A percentile compares a stretch with the other conserved stretches of the same genome.
Evolutionary conservation across 164 flowering plant species (phyloP).

Genomic region (Annona squamosa): DNA sequence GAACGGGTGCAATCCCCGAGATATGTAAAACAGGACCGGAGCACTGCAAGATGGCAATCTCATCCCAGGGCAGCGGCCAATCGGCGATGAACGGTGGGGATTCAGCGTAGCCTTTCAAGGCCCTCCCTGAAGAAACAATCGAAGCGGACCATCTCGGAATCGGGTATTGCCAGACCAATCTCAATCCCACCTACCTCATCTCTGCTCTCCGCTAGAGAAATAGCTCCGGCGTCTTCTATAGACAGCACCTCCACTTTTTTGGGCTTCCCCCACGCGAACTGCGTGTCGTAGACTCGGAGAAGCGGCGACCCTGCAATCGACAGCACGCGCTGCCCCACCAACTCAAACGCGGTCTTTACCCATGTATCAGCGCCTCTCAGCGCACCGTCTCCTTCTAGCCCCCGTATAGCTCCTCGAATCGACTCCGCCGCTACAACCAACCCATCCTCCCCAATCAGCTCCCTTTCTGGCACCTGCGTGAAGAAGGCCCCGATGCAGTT

Average conservation of each 20-base stretch:
- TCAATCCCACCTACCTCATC: slow-evolving; percentile 40
- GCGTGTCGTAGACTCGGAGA: slow-evolving; percentile 30
- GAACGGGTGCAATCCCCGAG: no score
- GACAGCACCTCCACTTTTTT: slow-evolving; percentile 32
- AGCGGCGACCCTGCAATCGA: slow-evolving; percentile 36
- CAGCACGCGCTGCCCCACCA: background rate
- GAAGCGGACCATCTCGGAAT: slow-evolving; percentile 27
- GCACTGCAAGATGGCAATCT: no score
- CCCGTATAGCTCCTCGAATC: slow-evolving; percentile 16
- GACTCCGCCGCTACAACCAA: slow-evolving; percentile 19
- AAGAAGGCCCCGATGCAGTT: slow-evolving; percentile 28
- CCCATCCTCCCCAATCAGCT: slow-evolving; percentile 26
- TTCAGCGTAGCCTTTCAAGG: background rate
- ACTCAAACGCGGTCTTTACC: slow-evolving; percentile 1
- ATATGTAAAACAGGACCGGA: no score
- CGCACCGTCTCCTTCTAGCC: slow-evolving; percentile 8
- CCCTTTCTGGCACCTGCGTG: background rate
- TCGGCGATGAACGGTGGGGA: background rate
- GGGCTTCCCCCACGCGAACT: slow-evolving; percentile 62
- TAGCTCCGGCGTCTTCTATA: slow-evolving; percentile 21
- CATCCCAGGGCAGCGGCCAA: no score
- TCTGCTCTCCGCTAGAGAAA: slow-evolving; percentile 30
- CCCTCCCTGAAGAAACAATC: background rate
- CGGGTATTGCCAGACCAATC: slow-evolving; percentile 25
- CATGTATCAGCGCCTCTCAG: slow-evolving; percentile 12